Conservation (phyloP, 148 eudicot genomes). For the Amaranthus palmeri region DNA sequence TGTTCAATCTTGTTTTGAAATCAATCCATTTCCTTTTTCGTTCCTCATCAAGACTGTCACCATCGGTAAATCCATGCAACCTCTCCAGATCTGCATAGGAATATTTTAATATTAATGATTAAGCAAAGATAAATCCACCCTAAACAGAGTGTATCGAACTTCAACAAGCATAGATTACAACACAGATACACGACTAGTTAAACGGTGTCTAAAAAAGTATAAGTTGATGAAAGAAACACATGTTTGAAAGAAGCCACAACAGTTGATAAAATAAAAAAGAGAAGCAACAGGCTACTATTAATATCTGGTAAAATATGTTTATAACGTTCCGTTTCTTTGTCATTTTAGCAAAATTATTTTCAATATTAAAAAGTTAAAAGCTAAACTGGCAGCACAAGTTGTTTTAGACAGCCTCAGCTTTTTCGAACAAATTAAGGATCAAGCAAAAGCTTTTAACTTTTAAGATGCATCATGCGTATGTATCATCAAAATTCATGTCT, state of each 20-base stretch:
- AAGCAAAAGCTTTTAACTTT: not conserved
- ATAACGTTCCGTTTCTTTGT: not conserved
- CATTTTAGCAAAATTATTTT: not conserved
- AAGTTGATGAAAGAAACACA: not conserved
- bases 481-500: no score
- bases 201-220: not conserved
- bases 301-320: not conserved
- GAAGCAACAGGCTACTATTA: not conserved
- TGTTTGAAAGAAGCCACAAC: no score
- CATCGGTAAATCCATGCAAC: constrained; percentile 90
- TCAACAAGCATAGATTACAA: not conserved
- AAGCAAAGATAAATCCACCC: not conserved
- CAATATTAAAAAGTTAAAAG: not conserved
- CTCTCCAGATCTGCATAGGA: constrained; percentile 68
- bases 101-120: not conserved
- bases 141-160: not conserved
- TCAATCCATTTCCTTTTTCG: constrained; percentile 76
- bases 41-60: constrained; percentile 80
- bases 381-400: not conserved
- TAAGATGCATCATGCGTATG: not conserved
- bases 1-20: constrained; percentile 59
- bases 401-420: not conserved
- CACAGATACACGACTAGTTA: not conserved
- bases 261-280: not conserved
- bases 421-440: not conserved